These are phyloP conservation scores for Imleria badia DNA, from an alignment of 768 basidiomycete genomes.

Conservation along the genomic window DNA sequence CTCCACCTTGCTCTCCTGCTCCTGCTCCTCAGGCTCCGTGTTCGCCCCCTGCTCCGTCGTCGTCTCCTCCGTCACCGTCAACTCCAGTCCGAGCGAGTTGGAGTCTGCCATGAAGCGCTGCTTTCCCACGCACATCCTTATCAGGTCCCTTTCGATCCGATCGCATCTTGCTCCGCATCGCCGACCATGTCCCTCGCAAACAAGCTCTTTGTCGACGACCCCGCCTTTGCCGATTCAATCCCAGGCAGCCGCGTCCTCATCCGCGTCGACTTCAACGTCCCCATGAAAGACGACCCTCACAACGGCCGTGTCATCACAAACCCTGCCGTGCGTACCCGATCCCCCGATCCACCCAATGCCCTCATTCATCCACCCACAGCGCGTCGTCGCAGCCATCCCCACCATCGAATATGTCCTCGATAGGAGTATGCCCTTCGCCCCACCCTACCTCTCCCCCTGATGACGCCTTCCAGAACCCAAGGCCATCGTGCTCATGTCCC, in stretches of 20 bases:
- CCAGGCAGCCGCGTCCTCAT: constrained; percentile 87
- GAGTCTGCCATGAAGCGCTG: constrained; percentile 39
- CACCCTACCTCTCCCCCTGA: not conserved
- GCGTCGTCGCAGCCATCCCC: constrained; percentile 94
- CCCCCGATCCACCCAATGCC: not conserved
- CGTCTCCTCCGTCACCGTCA: constrained; percentile 27
- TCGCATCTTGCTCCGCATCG: constrained; percentile 3
- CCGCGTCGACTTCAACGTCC: constrained; percentile 96
- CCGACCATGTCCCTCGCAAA: constrained; percentile 87
- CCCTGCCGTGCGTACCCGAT: constrained; percentile 71
- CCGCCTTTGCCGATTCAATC: constrained; percentile 54
- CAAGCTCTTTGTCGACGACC: constrained; percentile 91
- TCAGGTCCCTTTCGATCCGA: not conserved
- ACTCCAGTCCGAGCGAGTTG: constrained; percentile 74
- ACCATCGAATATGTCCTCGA: constrained; percentile 93
- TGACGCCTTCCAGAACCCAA: constrained; percentile 56
- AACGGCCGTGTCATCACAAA: constrained; percentile 94
- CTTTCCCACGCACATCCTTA: constrained; percentile 26
- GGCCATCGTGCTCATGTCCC: constrained; percentile 92
- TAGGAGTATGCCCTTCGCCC: constrained; percentile 49
- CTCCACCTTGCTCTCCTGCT: constrained; percentile 35
- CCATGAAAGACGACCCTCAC: constrained; percentile 66
- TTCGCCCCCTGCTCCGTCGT: constrained; percentile 6
- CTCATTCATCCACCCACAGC: constrained; percentile 46
- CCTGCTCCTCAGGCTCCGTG: not conserved